Evolutionary conservation across 139 green algal genomes (phyloP).

Genomic region (Closterium sp.): DNA sequence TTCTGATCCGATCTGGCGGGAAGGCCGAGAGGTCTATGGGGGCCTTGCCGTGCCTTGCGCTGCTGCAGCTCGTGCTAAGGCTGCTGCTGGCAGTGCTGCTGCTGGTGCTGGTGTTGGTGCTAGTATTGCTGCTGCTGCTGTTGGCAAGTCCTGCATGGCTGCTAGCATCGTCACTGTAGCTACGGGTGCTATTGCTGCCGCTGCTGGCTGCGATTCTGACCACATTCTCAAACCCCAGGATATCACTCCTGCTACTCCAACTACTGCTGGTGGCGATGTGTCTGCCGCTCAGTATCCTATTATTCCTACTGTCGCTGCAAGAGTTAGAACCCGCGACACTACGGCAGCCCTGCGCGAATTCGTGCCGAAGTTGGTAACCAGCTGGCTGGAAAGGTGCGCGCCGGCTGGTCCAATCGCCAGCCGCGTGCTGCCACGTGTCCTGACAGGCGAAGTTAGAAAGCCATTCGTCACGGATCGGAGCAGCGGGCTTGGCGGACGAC

Average conservation of each 20-base stretch:
- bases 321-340: not conserved
- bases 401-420: not conserved
- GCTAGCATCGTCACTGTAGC: not conserved
- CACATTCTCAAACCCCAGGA: not conserved
- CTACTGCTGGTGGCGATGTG: not conserved
- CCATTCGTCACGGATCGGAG: not conserved
- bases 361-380: not conserved
- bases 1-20: conserved; percentile 41
- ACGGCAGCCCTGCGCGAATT: not conserved
- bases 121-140: not conserved
- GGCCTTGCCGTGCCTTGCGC: not conserved
- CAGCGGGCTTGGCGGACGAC: not conserved
- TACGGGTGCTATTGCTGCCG: not conserved
- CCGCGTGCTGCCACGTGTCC: not conserved
- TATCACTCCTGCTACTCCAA: not conserved
- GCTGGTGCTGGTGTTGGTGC: not conserved
- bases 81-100: too few relatives aligned
- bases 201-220: not conserved
- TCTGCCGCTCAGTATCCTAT: not conserved
- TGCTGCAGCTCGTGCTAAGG: not conserved
- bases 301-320: not conserved
- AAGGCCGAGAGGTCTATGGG: conserved; percentile 26
- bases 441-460: not conserved
- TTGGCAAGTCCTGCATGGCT: not conserved
- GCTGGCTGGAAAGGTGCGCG: not conserved